Evolutionary conservation across 169 alveolate species (phyloP).

Genomic region (Plasmodium vinckei): DNA sequence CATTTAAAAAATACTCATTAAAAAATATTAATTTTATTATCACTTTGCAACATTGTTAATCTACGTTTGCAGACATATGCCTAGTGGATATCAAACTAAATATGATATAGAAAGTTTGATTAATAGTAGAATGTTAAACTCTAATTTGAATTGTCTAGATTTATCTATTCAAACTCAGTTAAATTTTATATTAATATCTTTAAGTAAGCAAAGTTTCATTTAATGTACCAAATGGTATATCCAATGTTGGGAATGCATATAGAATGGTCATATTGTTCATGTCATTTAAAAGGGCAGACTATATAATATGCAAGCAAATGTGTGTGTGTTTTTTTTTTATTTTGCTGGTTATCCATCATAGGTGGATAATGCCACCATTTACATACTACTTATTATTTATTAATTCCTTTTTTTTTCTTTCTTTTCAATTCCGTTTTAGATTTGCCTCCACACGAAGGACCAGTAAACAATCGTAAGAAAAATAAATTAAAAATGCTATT

Average conservation of each 20-base stretch:
- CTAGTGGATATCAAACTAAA: constrained; percentile 60
- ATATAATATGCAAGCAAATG: neutral
- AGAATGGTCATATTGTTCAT: too few relatives aligned
- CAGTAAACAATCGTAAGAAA: constrained; percentile 29
- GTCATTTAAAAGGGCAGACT: too few relatives aligned
- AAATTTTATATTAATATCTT: constrained; percentile 52
- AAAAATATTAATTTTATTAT: too few relatives aligned
- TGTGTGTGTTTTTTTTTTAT: neutral
- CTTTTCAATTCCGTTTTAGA: neutral
- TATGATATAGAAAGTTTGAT: constrained; percentile 52
- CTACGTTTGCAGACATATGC: constrained; percentile 46
- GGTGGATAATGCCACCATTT: too few relatives aligned
- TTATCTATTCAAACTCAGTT: constrained; percentile 55
- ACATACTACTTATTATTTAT: neutral
- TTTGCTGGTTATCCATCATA: too few relatives aligned
- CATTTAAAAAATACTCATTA: too few relatives aligned
- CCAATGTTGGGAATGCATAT: too few relatives aligned
- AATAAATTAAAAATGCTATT: constrained; percentile 2
- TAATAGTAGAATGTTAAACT: constrained; percentile 41
- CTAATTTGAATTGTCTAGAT: constrained; percentile 43
- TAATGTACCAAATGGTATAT: neutral
- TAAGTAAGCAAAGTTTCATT: constrained; percentile 31
- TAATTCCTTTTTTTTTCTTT: neutral
- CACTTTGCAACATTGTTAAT: neutral
- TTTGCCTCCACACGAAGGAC: constrained; percentile 34